Evolutionary conservation across 2,329 filamentous ascomycete species (phyloP), one percentile per base, ranked within the genome.

Genomic region (Xylariales sp.): DNA sequence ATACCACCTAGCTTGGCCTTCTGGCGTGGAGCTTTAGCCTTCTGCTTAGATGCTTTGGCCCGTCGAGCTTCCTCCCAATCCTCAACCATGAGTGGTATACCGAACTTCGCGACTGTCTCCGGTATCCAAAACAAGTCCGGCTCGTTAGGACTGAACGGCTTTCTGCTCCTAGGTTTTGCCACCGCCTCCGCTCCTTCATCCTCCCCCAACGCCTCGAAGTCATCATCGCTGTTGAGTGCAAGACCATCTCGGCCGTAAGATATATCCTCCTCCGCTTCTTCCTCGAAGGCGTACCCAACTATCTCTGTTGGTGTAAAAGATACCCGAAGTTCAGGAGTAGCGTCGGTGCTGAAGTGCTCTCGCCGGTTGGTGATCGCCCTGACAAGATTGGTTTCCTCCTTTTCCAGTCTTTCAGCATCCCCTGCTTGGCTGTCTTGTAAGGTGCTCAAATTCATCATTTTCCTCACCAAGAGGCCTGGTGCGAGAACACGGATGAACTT

Each of bases 401-500:
- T 59, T 51, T 72, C 46, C 52, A 61, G 51, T 37, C 62, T 44
- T 47, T 66, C 51, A 5, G 54, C 24, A 39, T 67, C 58, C 9
- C 56, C 55, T 11, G 48, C 24, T 2, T 47, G 2, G 43, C 48
- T 1, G 48, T 58, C 46, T 18, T 51, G 50, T 15, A 60, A 51
- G 57, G 59, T 19, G 58, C 62, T 44, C 57, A 69, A 40, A 59
- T 63, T 47, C 49, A 70, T 60, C 48, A 82, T 69, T 46, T 76
- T 80, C 46, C 76, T 78, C 11, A 80, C 71, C 3, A 97, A 68
- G 1, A 97, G 65, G 6, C 84, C 81, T 9, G 88, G 86, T 0
- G 88, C 85, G 9, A 97, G 67, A 20, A 86, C 84, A 11, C 84
- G 78, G 20, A 95, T 82, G 46, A 95, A 86, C 56, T 95, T 95